Conservation (phyloP, 2,329 filamentous ascomycete species). For the Aspergillus brunneoviolaceus region DNA sequence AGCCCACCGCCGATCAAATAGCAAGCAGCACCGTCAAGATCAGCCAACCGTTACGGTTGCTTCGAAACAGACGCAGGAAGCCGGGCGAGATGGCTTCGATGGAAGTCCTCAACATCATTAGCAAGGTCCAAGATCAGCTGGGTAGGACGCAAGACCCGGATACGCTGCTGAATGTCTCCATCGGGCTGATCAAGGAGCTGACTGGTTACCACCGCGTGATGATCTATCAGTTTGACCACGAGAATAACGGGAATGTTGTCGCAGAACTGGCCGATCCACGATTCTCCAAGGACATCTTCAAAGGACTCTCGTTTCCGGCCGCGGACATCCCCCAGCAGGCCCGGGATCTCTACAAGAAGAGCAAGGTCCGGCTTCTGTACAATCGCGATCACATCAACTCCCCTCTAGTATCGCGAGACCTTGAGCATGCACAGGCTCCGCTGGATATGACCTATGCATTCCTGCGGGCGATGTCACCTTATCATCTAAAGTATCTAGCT, state of each 20-base stretch:
- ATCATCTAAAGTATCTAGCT: constrained; percentile 79
- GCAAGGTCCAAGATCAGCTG: neutral
- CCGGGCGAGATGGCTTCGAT: neutral
- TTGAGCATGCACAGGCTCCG: constrained; percentile 67
- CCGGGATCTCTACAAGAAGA: constrained; percentile 86
- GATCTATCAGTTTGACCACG: neutral
- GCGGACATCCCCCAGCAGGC: constrained; percentile 51
- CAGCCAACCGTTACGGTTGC: constrained; percentile 59
- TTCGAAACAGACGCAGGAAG: neutral
- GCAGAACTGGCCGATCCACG: neutral
- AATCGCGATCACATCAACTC: constrained; percentile 78
- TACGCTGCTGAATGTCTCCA: neutral
- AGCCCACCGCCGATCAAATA: constrained; percentile 72
- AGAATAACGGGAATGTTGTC: neutral
- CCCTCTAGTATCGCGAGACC: constrained; percentile 70
- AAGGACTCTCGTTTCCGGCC: neutral
- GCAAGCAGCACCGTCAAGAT: constrained; percentile 71
- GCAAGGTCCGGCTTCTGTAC: constrained; percentile 84
- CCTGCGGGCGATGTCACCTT: constrained; percentile 78
- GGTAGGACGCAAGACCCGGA: neutral
- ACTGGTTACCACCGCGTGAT: neutral
- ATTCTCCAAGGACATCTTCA: neutral
- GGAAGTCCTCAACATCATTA: neutral
- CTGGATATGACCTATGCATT: constrained; percentile 83
- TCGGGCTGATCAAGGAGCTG: neutral